Evolutionary conservation across 2,329 filamentous ascomycete genomes (phyloP), one percentile per base, ranked within the genome.

Genomic region (Trichoderma afroharzianum): DNA sequence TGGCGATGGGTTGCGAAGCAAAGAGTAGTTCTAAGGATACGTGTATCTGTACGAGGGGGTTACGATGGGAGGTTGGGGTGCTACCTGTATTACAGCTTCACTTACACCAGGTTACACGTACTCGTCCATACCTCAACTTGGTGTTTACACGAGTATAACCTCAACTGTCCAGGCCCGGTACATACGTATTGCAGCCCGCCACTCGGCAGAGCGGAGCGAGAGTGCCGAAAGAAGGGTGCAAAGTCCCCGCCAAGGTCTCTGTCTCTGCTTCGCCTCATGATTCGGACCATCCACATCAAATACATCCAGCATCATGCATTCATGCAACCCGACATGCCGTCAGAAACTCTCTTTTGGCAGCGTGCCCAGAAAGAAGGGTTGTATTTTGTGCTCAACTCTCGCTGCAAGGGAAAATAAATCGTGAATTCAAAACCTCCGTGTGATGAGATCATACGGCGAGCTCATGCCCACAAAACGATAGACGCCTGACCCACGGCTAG

Each of bases 201-300:
- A 50, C 28, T 57, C 66, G 66, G 66, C 55, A 69, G 66, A 61
- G 62, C 66, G 66, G 66, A 69, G 66, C 66, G n/a, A 59, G 36
- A 32, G 50, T 68, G 64, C 64, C 64, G 64, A 68, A 58, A 59
- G n/a, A 59, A 32, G 57, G 55, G 30, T 47, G 55, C 26, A 26
- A 33, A 33, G 33, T 43, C 64, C 53, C 64, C 63, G 63, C 32
- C 47, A 43, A 43, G 8, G 32, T 43, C 14, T 62, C 43, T 47
- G 43, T 47, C 14, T 15, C 24, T 39, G 47, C 47, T 68, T 32
- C 66, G 66, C 66, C 66, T 61, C 66, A 68, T 61, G 55, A 68
- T 32, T 36, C 24, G 39, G n/a, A 4, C 53, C 39, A 55, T 9
- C 26, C 33, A 36, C 18, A 32, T 32, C 33, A 30, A 64, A 24